Base-by-base conservation (phyloP, 1,284 basidiomycete species). In the Leccinum angustisporum region DNA sequence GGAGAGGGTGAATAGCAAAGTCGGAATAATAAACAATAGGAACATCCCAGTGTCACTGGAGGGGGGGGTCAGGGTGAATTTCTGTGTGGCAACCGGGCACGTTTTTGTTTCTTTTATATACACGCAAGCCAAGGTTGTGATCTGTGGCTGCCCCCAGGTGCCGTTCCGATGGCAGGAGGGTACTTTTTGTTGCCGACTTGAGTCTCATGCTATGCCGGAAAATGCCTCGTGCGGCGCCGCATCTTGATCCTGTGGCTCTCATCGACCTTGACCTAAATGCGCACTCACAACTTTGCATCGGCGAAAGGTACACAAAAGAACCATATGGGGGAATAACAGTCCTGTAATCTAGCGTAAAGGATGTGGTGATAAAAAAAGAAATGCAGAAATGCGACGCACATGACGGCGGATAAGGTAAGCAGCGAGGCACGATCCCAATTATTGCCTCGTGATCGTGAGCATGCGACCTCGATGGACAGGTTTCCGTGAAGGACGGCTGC, bases 81-180 rank as follows among this genome's bases (percentile, higher is more conserved):
- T 18, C 11, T 11, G 10, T 46, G 36, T 38, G 38, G 16, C 38
- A 5, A 11, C n/a, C 11, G 11, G 10, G 43, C 18, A 46, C 5
- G 18, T 25, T 56, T 51, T 21, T 3, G 18, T 18, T 13, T 38
- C 53, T 38, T 64, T 66, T 67, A 72, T 73, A 62, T 21, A 4
- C 2, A 34, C 50, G 11, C 4, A 25, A 9, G 18, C 13, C 25
- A 50, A 6, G 7, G 52, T 34, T 55, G 1, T 14, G 25, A 25
- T 50, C 43, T 43, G 16, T 48, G 21, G n/a, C 38, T 40, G 8
- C 38, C 40, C 40, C n/a, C 40, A 10, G n/a, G n/a, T 43, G 50
- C 16, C 54, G 46, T 64, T 18, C 21, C 40, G 14, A 52, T 48
- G 56, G n/a, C 48, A 48, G 10, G 27, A 18, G 14, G 8, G 9